Evolutionary conservation across 2,329 filamentous ascomycete genomes (phyloP).

Genomic region (Chrysosporium keratinophilum): DNA sequence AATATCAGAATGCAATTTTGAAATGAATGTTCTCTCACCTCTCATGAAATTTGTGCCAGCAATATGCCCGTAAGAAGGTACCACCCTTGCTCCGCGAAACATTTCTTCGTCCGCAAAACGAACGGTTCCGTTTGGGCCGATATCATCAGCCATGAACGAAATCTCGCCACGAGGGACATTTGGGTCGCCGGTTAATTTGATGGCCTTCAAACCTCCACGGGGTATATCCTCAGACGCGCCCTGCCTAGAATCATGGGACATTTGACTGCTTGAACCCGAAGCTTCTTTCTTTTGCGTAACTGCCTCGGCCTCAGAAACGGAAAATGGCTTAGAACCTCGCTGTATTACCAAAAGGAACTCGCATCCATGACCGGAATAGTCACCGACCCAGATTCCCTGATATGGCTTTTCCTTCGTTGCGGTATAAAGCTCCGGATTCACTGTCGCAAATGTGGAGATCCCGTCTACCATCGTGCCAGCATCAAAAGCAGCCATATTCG

Average conservation of each 20-base stretch:
- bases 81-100: conserved; percentile 64
- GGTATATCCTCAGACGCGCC: conserved; percentile 30
- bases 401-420: conserved; percentile 72
- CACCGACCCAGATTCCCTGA: conserved; percentile 84
- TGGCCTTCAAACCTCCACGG: conserved; percentile 57
- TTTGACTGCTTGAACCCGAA: neutral
- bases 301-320: neutral
- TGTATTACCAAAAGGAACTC: conserved; percentile 81
- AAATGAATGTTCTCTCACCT: conserved; percentile 46
- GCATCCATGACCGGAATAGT: conserved; percentile 78
- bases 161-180: conserved; percentile 81
- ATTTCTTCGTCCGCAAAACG: conserved; percentile 53
- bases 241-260: conserved; percentile 31
- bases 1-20: neutral
- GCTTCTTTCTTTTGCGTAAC: neutral
- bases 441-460: conserved; percentile 57
- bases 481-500: conserved; percentile 20
- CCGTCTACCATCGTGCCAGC: conserved; percentile 41
- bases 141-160: conserved; percentile 69
- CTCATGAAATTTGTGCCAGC: conserved; percentile 60
- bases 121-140: conserved; percentile 56
- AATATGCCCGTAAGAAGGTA: conserved; percentile 66
- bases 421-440: conserved; percentile 65
- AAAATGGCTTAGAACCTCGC: conserved; percentile 38
- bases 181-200: conserved; percentile 85